Evolutionary conservation across 495 filamentous ascomycete genomes (phyloP), one percentile per base, ranked within the genome.

Genomic region (Chaetomium tenue): DNA sequence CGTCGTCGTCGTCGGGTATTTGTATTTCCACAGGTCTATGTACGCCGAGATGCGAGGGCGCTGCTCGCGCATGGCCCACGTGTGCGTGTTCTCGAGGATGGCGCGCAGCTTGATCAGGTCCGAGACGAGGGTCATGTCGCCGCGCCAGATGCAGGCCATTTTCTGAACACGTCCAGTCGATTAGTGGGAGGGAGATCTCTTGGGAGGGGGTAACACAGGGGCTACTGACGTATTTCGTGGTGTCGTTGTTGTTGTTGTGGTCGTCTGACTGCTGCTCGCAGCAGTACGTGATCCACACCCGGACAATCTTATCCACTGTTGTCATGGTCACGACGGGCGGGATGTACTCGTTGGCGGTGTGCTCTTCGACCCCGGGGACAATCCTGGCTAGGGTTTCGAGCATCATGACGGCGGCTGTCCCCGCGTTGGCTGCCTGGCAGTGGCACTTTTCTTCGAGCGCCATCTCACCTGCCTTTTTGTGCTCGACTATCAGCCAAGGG

Each of bases 371-470:
- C 2, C 12, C 33, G 0, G 47, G 60, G 0, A 44, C 5, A 44
- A 42, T 26, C 0, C 11, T 11, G 15, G 18, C 26, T 11, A 63
- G 60, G 1, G 16, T 20, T 20, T 54, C 39, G 9, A 63, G 39
- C 60, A 63, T 63, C 60, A 63, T 63, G 50, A 63, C 28, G 51
- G 60, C 60, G 22, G 50, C 50, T 44, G 60, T 48, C 2, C 33
- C 50, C 18, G 60, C 60, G 48, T 63, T 63, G 39, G 60, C 60
- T 15, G 60, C 60, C 51, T 63, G 33, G 25, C n/a, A 39, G 30
- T 56, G 18, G 33, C 53, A 37, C 22, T 44, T 18, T 30, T 40
- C 12, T n/a, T 26, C 12, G 1, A 33, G 30, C 2, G 44, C 26
- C 37, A 25, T 22, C 28, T 5, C 18, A 22, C 37, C 51, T 23